Base-by-base conservation (phyloP, 1,284 basidiomycete species). In the Cystobasidium pallidum region DNA sequence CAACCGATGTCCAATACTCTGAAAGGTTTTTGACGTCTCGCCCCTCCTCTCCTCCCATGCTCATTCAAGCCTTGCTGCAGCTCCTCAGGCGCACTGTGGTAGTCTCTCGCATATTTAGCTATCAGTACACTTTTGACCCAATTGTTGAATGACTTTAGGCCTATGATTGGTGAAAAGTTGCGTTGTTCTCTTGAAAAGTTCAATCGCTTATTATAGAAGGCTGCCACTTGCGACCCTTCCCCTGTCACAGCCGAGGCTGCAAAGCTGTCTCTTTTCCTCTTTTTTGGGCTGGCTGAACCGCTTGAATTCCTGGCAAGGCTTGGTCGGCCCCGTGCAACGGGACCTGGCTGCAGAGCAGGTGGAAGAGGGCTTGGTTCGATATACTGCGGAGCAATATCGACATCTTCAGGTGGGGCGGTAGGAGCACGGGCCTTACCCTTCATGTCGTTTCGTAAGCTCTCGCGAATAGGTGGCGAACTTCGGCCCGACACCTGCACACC, bases 41-140 rank as follows among this genome's bases (percentile, higher is more conserved):
- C 81, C 51, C 81, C 30, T 3, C 39, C 66, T 15, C 80, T 66
- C 80, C 79, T 17, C 78, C 54, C 32, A 30, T 41, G 45, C 1
- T 57, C 67, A 52, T 62, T 61, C 26, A 24, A 10, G 7, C 15
- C 36, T 58, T 43, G n/a, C n/a, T 1, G 43, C 3, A n/a, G n/a
- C 15, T 51, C 57, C n/a, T 45, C 41, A 11, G 24, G 21, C 2
- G 39, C 30, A 15, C 34, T 34, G 41, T 70, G 76, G 72, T 13
- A 73, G 71, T 65, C 74, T 55, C 15, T 68, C 1, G 88, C 89
- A 80, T 92, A 95, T 66, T 89, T 89, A 8, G 89, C 89, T 78
- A 98, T 95, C 74, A 97, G 85, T 11, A 96, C 92, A 15, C 91
- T 92, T 82, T 98, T 98, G 78, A 97, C 89, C 94, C 96, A 99